These are phyloP conservation scores for Diophrys appendiculata DNA, from an alignment of 73 alveolate genomes.

Conservation along the genomic window DNA sequence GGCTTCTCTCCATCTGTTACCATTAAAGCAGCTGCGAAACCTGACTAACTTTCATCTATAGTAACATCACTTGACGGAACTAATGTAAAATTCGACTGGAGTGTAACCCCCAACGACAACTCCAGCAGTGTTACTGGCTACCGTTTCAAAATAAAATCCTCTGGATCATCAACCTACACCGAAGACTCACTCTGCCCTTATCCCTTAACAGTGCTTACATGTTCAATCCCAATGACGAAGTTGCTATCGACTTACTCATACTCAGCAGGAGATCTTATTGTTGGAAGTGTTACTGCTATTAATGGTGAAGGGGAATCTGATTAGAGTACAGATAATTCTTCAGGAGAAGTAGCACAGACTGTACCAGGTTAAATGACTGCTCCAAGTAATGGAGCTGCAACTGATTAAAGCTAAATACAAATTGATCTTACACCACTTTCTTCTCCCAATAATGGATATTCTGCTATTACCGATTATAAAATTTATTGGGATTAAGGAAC, in stretches of 20 bases:
- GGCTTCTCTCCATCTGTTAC: slow-evolving; percentile 13
- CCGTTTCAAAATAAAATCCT: slow-evolving; percentile 11
- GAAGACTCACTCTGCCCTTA: too few relatives aligned
- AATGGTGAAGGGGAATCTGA: neutral
- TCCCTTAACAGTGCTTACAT: neutral
- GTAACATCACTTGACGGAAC: slow-evolving; percentile 15
- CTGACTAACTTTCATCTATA: slow-evolving; percentile 23
- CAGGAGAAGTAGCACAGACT: neutral
- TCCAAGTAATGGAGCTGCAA: neutral
- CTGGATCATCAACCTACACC: too few relatives aligned
- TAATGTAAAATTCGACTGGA: slow-evolving; percentile 37
- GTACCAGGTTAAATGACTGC: neutral
- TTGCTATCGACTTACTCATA: neutral
- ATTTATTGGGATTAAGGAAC: slow-evolving; percentile 7
- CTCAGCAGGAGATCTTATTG: neutral
- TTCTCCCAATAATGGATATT: neutral
- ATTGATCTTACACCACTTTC: neutral
- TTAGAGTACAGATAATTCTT: neutral
- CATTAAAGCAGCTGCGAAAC: slow-evolving; percentile 41
- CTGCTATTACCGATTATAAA: neutral
- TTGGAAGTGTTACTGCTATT: too few relatives aligned
- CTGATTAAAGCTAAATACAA: neutral
- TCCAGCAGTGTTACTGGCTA: slow-evolving; percentile 29
- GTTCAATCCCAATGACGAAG: neutral
- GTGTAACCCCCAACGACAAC: slow-evolving; percentile 12